These are phyloP conservation scores for Apostasia ramifera DNA, from an alignment of 106 monocot genomes.

Conservation along the genomic window DNA sequence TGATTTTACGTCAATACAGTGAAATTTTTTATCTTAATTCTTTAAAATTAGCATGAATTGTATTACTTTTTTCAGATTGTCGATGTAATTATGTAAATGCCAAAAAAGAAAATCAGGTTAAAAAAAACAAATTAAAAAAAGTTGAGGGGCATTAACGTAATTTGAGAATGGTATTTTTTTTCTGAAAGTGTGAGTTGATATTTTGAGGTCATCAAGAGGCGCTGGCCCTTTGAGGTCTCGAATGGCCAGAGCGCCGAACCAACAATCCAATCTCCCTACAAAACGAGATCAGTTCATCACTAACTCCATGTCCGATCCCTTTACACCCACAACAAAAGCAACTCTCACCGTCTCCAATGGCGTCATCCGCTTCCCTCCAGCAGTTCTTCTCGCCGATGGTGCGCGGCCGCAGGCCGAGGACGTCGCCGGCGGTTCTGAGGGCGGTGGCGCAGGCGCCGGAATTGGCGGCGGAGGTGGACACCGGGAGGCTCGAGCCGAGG, in stretches of 20 bases:
- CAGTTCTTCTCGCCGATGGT: slow-evolving; percentile 11
- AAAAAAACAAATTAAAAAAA: too few relatives aligned
- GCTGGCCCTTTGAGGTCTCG: neutral
- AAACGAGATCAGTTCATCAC: neutral
- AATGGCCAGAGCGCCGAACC: neutral
- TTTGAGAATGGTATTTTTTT: too few relatives aligned
- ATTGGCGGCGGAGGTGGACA: neutral
- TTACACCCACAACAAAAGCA: neutral
- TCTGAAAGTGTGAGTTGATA: too few relatives aligned
- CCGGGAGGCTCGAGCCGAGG: slow-evolving; percentile 46
- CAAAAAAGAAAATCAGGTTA: too few relatives aligned
- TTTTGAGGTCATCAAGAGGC: neutral
- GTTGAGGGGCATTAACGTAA: too few relatives aligned
- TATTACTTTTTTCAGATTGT: too few relatives aligned
- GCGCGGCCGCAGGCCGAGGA: neutral
- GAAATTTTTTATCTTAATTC: too few relatives aligned
- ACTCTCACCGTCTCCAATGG: slow-evolving; percentile 4
- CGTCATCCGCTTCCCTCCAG: slow-evolving; percentile 39
- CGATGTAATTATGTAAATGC: too few relatives aligned
- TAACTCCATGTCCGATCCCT: slow-evolving; percentile 3
- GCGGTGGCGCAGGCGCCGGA: neutral
- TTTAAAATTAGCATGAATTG: too few relatives aligned
- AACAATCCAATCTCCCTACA: neutral
- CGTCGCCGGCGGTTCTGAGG: neutral
- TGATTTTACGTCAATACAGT: too few relatives aligned